These are phyloP conservation scores for Serendipita vermifera DNA, from an alignment of 768 basidiomycete genomes.

Conservation along the genomic window DNA sequence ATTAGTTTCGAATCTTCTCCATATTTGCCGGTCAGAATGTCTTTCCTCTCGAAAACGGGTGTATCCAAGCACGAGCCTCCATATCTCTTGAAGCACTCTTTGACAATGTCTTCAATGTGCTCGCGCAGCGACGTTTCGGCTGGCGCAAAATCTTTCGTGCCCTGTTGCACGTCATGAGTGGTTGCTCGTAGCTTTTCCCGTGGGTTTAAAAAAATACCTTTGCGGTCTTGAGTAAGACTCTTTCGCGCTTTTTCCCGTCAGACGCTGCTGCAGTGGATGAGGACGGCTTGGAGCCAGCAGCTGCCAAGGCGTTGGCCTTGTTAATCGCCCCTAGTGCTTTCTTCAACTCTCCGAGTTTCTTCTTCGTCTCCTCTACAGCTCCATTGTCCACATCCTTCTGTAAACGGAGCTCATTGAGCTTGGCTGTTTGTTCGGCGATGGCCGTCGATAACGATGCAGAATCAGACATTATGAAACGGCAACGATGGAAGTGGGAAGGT, in stretches of 20 bases:
- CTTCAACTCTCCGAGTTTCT: slow-evolving; percentile 59
- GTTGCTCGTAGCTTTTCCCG: slow-evolving; percentile 16
- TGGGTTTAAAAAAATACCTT: slow-evolving; percentile 46
- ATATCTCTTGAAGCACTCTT: slow-evolving; percentile 74
- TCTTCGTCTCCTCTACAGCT: slow-evolving; percentile 47
- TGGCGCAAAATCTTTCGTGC: slow-evolving; percentile 90
- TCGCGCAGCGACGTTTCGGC: slow-evolving; percentile 85
- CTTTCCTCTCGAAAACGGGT: slow-evolving; percentile 95
- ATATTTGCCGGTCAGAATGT: slow-evolving; percentile 90
- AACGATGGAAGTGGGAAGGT: too few relatives aligned
- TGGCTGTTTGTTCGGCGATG: slow-evolving; percentile 40
- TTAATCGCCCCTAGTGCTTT: slow-evolving; percentile 32
- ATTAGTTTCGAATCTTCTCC: slow-evolving; percentile 97
- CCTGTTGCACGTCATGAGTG: slow-evolving; percentile 32
- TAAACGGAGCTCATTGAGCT: slow-evolving; percentile 47
- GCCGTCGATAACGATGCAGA: slow-evolving; percentile 35
- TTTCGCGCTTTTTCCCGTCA: slow-evolving; percentile 49
- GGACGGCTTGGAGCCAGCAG: slow-evolving; percentile 18
- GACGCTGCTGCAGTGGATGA: slow-evolving; percentile 32
- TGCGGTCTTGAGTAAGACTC: slow-evolving; percentile 78
- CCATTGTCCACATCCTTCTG: slow-evolving; percentile 39
- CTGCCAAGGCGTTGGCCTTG: slow-evolving; percentile 21
- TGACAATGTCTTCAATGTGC: slow-evolving; percentile 78
- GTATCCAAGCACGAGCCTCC: slow-evolving; percentile 92
- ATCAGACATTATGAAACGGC: too few relatives aligned